A percentile compares a stretch with the other conserved stretches of the same genome.
These are phyloP conservation scores for Zasmidium cellare DNA, from an alignment of 2,329 filamentous ascomycete species.

Conservation along the genomic window DNA sequence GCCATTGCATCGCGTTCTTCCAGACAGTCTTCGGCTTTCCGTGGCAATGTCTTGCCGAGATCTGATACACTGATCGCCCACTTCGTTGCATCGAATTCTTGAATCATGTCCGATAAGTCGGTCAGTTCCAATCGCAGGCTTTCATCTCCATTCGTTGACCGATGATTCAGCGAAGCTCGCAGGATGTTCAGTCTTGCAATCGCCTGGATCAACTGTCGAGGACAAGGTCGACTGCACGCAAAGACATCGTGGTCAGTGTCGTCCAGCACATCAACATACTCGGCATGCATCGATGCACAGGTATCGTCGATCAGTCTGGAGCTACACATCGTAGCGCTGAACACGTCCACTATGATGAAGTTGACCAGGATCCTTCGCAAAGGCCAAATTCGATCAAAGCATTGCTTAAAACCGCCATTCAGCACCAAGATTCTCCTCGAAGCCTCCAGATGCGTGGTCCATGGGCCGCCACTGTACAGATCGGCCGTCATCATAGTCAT, in stretches of 20 bases:
- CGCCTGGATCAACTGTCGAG: background rate
- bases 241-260: background rate
- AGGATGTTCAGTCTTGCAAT: background rate
- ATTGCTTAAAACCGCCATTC: background rate
- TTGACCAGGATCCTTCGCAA: background rate
- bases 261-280: background rate
- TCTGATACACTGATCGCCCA: background rate
- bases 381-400: background rate
- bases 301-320: background rate
- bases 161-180: background rate
- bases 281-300: background rate
- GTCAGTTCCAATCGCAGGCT: background rate
- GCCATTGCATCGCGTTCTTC: background rate
- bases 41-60: background rate
- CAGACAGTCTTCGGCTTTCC: background rate
- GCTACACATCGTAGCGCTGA: background rate
- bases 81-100: background rate
- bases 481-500: background rate
- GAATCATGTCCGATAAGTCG: background rate
- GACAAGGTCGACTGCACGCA: background rate
- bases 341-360: background rate
- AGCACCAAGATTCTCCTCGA: background rate
- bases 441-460: background rate
- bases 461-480: background rate
- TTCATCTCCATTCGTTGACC: background rate